Base-by-base conservation (phyloP, 2,329 filamentous ascomycete species). In the Coccinonectria pachysandricola region DNA sequence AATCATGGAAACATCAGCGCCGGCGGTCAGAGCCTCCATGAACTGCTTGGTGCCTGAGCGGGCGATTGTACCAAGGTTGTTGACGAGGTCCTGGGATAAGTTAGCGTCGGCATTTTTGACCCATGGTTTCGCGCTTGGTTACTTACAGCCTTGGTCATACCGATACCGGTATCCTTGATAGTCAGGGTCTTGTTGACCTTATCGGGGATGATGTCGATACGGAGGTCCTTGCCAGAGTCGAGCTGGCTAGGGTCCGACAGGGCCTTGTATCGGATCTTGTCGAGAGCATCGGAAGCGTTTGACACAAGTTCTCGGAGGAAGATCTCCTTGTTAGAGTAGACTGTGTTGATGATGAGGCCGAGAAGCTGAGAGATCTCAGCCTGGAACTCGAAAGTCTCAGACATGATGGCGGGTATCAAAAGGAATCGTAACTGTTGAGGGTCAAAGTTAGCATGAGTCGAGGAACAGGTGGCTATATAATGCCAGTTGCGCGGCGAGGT, bases 341-440 rank as follows among this genome's bases (percentile, higher is more conserved):
- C 91, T 46, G 91, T 96, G 83, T 98, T 98, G 77, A 98, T 98
- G 68, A 98, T 98, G 61, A 98, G 83, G 49, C 80, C 86, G 59
- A 98, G 82, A 46, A 98, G 84, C 84, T 98, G 91, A 82, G 88
- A 96, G 61, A 98, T 98, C 83, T 98, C 91, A 81, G 91, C 91
- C 81, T 98, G 91, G 74, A 96, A 98, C 81, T 96, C 88, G 71
- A 98, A 98, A 49, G 87, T 95, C 73, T 96, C 87, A 64, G 85
- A 65, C 84, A 93, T 94, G 60, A 60, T 82, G 64, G 56, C 54
- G 62, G 57, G 48, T 59, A 57, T 57, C 49, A 52, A 52, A 51
- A 39, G 40, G 38, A 47, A 45, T 43, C 37, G 45, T 48, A 45
- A 49, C 38, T 48, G 21, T 19, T 22, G 21, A 26, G 25, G 26